These are phyloP conservation scores for Closterium sp. DNA, from an alignment of 139 green algal species.

Conservation along the genomic window DNA sequence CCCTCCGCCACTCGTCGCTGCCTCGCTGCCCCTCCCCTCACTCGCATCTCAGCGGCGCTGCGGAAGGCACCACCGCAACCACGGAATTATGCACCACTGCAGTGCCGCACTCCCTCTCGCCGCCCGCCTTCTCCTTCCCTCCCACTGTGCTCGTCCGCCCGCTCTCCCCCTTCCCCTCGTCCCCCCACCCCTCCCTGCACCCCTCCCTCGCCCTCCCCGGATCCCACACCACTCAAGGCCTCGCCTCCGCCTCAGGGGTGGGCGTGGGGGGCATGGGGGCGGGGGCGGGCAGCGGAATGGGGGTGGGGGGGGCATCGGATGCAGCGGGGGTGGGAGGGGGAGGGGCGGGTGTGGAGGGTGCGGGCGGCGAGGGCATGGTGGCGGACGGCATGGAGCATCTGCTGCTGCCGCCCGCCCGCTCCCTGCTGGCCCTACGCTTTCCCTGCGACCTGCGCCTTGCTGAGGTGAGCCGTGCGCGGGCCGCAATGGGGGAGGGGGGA, in stretches of 20 bases:
- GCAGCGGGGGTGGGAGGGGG: not conserved
- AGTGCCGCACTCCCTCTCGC: not conserved
- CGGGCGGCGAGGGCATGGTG: not conserved
- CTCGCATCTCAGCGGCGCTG: too few species aligned
- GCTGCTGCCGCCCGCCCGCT: not conserved
- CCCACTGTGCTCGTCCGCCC: not conserved
- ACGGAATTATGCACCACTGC: not conserved
- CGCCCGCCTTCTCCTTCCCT: not conserved
- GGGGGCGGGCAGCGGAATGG: conserved; percentile 22
- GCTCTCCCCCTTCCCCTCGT: not conserved
- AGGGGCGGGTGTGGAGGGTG: not conserved
- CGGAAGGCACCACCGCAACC: too few species aligned
- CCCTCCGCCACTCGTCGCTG: not conserved
- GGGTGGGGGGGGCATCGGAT: not conserved
- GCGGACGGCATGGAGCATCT: conserved; percentile 58
- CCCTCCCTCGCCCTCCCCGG: not conserved
- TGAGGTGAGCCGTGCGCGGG: conserved; percentile 51
- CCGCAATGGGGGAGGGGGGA: too few species aligned
- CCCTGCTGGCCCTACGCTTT: conserved; percentile 65
- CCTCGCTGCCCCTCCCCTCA: not conserved
- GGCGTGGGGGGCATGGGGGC: not conserved
- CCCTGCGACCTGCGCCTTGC: conserved; percentile 69
- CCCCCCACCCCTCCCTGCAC: not conserved
- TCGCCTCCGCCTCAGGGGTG: not conserved
- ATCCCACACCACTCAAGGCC: not conserved